Evolutionary conservation across 768 basidiomycete genomes (phyloP), one percentile per base, ranked within the genome.

Genomic region (Pisolithus albus): DNA sequence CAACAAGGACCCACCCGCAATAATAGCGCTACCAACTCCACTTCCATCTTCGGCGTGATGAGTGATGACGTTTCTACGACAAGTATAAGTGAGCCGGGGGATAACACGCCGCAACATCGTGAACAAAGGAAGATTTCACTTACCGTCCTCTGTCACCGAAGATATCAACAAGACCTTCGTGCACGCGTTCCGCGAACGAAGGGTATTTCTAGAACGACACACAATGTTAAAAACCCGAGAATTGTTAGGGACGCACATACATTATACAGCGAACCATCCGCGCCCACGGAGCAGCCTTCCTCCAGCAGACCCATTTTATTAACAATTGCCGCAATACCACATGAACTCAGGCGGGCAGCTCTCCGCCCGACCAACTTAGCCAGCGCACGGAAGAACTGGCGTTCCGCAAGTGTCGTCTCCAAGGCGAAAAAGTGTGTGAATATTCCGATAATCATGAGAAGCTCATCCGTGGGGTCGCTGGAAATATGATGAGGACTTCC

Each of bases 401-500:
- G 86, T 70, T 99, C 95, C 7, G 92, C 91, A 26, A 94, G 77
- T 1, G 95, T 98, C 23, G 96, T 97, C 72, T 97, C 94, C 40
- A 98, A 75, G 37, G 88, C 89, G 64, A 93, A 98, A 77, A 97
- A 97, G 74, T 98, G 91, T 7, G 87, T 82, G 74, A 99, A 97
- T 61, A 99, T 92, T 44, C 95, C 95, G 62, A 96, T 91, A 65
- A 93, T 83, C 82, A 95, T 96, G 46, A 98, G 79, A 43, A 95
- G 82, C 61, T 99, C 95, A 62, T 98, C 95, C 26, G 95, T 99
- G 1, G 89, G 84, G 69, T 98, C 95, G 61, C 91, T 92, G 63
- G 52, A 57, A 51, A 26, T 11, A 24, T n/a, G 13, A 45, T 13
- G 26, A 45, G 43, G 13, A 45, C 28, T 24, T 23, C 6, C 15